Percentiles rank a stretch among this genome's conserved stretches.
These are phyloP conservation scores for Phaffomyces opuntiae DNA, from an alignment of 805 yeast genomes.

Conservation along the genomic window DNA sequence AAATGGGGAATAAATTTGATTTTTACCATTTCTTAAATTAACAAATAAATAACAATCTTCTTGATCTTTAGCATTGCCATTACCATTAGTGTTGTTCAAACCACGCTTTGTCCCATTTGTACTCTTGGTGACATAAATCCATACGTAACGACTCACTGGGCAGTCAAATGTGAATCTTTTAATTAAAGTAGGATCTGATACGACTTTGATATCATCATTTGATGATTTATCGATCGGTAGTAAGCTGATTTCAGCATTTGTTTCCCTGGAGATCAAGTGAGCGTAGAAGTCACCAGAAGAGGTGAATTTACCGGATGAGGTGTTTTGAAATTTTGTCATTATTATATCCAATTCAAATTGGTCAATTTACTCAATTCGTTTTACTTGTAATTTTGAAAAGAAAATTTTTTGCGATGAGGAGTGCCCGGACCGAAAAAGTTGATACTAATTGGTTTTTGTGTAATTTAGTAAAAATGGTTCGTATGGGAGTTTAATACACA, in stretches of 20 bases:
- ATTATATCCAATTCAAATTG: neutral
- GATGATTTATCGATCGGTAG: neutral
- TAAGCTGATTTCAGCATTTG: neutral
- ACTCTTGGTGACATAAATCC: neutral
- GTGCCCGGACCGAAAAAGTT: neutral
- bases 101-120: neutral
- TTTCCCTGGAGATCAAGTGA: neutral
- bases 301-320: neutral
- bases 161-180: neutral
- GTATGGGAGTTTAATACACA: too few species aligned
- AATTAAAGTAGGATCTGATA: neutral
- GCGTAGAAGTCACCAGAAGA: neutral
- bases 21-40: neutral
- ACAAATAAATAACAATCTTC: neutral
- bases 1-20: neutral
- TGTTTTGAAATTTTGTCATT: neutral
- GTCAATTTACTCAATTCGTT: neutral
- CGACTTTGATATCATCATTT: neutral
- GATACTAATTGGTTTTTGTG: too few species aligned
- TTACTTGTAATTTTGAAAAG: neutral
- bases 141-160: neutral
- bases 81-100: neutral
- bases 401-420: conserved; percentile 1
- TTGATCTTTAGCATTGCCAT: neutral
- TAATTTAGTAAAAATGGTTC: too few species aligned